Base-by-base conservation (phyloP, 306 rosid genomes). In the Styphnolobium japonicum region DNA sequence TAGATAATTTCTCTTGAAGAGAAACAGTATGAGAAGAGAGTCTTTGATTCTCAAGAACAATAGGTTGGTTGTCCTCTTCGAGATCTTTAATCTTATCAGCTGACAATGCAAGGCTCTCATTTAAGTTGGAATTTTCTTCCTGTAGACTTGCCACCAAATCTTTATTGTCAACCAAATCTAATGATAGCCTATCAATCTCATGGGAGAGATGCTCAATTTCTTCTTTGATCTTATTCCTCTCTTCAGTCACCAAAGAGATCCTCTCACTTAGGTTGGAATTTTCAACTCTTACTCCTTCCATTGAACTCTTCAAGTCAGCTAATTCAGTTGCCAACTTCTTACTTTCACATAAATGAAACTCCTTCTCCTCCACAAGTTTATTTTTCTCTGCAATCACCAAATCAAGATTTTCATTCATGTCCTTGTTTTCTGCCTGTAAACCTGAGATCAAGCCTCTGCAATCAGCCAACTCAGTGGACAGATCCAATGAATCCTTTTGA, bases 381-480 rank as follows among this genome's bases (percentile, higher is more conserved):
- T 61, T 86, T 85, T 74, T 91, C 79, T 89, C 91, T 70, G 79
- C 88, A 21, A 42, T 81, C 67, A 76, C 71, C 45, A 75, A 86
- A 76, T 80, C 81, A 68, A 95, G 74, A 39, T 82, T 77, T 70
- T 81, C 87, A 61, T 77, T 81, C 78, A 87, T 70, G 72, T 76
- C 88, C 72, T 86, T 89, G 75, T 87, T 91, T 83, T 90, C 97
- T 23, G 46, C 83, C 85, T 88, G 89, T 76, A 89, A 88, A 81
- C 77, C 81, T 78, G 85, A 78, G 77, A 88, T 77, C 83, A 86
- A 90, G 70, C 65, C 63, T 84, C 90, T 90, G 89, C 90, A 86
- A 76, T 87, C 89, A 67, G 86, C 87, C 84, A 95, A 85, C 84
- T 95, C 96, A 25, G 67, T 72, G 73, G 85, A 85, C 72, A 90